Conservation (phyloP, 108 stramenopile genomes). For the Cyclotella kingstonii region DNA sequence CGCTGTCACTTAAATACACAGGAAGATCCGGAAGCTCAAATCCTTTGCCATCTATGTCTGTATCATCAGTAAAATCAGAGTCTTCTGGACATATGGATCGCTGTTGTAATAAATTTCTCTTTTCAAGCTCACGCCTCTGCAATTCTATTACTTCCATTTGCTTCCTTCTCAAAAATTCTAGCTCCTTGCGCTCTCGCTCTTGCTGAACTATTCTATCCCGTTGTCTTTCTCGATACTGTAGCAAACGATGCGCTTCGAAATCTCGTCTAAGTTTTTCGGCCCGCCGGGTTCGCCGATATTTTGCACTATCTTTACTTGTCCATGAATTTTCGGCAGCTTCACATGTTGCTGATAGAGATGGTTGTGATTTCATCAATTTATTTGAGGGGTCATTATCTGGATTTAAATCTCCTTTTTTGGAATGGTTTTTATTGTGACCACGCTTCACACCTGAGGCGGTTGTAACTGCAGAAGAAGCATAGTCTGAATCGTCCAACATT, state of each 20-base stretch:
- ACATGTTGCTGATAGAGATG: neutral
- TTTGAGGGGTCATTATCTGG: neutral
- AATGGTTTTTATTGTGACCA: constrained; percentile 6
- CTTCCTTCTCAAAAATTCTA: constrained; percentile 30
- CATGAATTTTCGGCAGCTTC: constrained; percentile 47
- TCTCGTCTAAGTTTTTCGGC: constrained; percentile 34
- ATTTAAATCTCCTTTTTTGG: neutral
- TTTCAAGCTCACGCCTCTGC: constrained; percentile 40
- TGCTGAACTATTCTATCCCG: constrained; percentile 37
- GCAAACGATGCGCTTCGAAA: constrained; percentile 27
- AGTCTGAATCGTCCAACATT: constrained; percentile 85
- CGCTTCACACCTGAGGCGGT: constrained; percentile 2
- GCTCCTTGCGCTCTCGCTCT: constrained; percentile 36
- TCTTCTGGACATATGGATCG: constrained; percentile 36
- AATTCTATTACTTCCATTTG: constrained; percentile 19
- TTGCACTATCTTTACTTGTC: constrained; percentile 82
- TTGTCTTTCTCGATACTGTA: constrained; percentile 33
- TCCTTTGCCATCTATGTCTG: constrained; percentile 62
- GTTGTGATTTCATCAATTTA: neutral
- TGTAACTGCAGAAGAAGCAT: constrained; percentile 52
- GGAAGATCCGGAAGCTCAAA: constrained; percentile 85
- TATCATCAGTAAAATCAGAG: constrained; percentile 53
- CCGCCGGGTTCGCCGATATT: constrained; percentile 57
- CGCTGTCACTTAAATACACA: constrained; percentile 77
- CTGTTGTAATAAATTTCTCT: constrained; percentile 40